These are phyloP conservation scores for Phlyctochytrium arcticum DNA, from an alignment of 192 early-diverging fungal genomes.

Conservation along the genomic window DNA sequence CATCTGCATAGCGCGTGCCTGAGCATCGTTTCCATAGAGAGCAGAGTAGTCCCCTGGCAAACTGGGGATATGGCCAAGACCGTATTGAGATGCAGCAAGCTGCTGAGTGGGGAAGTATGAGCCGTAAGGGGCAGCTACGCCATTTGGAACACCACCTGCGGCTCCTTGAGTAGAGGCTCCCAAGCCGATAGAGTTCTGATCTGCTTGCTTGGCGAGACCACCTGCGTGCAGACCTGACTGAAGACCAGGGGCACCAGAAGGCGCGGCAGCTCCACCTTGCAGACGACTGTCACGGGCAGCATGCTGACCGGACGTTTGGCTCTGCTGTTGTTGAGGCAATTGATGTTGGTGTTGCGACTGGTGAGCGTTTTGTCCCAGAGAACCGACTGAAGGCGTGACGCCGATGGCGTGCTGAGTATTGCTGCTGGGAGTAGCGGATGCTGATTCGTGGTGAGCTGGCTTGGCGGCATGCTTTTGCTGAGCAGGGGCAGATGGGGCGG, in stretches of 20 bases:
- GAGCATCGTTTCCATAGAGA: slow-evolving; percentile 27
- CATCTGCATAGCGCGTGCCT: slow-evolving; percentile 22
- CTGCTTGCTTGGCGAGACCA: slow-evolving; percentile 11
- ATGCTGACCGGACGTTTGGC: slow-evolving; percentile 10
- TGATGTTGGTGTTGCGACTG: slow-evolving; percentile 13
- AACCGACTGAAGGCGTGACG: not conserved
- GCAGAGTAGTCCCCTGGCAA: slow-evolving; percentile 38
- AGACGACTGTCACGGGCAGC: not conserved
- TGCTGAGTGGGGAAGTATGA: slow-evolving; percentile 26
- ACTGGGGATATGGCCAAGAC: slow-evolving; percentile 34
- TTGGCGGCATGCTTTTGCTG: not conserved
- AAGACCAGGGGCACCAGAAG: not conserved
- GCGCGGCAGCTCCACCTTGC: not conserved
- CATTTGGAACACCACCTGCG: slow-evolving; percentile 11
- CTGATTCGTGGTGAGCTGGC: not conserved
- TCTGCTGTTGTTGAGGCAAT: slow-evolving; percentile 1
- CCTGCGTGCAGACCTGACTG: slow-evolving; percentile 9
- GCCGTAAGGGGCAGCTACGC: slow-evolving; percentile 18
- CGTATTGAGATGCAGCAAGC: slow-evolving; percentile 28
- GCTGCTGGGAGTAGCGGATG: not conserved
- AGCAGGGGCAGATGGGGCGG: not conserved
- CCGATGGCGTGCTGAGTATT: not conserved
- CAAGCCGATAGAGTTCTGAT: not conserved
- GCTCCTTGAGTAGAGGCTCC: not conserved
- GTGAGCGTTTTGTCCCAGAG: not conserved